Percentiles rank a stretch among this genome's conserved stretches.
Evolutionary conservation across 441 rosid genomes (phyloP).

Genomic region (Manihot esculenta): DNA sequence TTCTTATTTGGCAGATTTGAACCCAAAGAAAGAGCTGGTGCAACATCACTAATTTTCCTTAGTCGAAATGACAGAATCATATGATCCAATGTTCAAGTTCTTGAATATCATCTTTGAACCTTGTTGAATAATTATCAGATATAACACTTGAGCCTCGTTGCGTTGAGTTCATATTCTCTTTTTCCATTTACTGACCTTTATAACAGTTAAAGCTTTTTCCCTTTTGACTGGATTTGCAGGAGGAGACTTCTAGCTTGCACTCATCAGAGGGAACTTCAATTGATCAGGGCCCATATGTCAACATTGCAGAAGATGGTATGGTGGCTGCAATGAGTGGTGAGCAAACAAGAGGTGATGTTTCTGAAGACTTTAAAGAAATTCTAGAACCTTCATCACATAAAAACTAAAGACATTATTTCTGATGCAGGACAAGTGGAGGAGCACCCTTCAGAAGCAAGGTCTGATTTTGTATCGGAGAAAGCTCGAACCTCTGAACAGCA

Average conservation of each 20-base stretch:
- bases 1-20: too few species aligned
- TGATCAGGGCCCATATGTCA: conserved; percentile 65
- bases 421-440: conserved; percentile 22
- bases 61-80: background rate
- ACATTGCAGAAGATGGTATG: conserved; percentile 59
- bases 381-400: conserved; percentile 2
- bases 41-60: too few species aligned
- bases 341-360: conserved; percentile 20
- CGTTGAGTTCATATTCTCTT: background rate
- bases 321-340: conserved; percentile 56
- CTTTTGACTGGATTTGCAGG: conserved; percentile 30
- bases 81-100: background rate
- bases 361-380: conserved; percentile 18
- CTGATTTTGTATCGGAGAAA: conserved; percentile 13
- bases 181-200: background rate
- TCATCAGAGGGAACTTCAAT: conserved; percentile 44
- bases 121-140: background rate
- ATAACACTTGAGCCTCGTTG: background rate
- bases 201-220: background rate
- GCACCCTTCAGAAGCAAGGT: conserved; percentile 15
- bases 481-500: conserved; percentile 21
- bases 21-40: too few species aligned
- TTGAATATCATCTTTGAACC: background rate
- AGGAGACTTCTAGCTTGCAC: conserved; percentile 25
- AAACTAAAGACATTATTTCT: conserved; percentile 9